Evolutionary conservation across 2,329 filamentous ascomycete species (phyloP).

Genomic region (Diplodia sapinea): DNA sequence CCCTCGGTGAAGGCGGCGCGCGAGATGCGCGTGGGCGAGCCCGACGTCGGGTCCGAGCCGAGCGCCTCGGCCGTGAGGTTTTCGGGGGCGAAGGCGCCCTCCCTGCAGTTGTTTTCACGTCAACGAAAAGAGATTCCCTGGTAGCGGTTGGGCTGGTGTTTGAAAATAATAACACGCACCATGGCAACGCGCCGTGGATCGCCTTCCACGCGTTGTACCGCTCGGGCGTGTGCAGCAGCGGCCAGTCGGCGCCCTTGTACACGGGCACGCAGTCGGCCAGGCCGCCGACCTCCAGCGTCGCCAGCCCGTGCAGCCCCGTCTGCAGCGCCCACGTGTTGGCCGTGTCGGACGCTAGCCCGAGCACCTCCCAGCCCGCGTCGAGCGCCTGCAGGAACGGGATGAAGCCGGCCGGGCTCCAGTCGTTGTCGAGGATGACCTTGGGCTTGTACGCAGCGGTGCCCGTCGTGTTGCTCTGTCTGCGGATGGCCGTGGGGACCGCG

Average conservation of each 20-base stretch:
- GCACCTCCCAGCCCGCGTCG: slow-evolving; percentile 52
- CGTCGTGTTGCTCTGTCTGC: slow-evolving; percentile 4
- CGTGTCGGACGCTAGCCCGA: slow-evolving; percentile 52
- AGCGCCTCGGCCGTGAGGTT: slow-evolving; percentile 52
- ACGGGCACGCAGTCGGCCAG: slow-evolving; percentile 56
- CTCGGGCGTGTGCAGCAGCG: slow-evolving; percentile 54
- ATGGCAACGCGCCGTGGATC: slow-evolving; percentile 53
- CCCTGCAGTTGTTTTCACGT: slow-evolving; percentile 33
- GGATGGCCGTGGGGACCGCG: background rate
- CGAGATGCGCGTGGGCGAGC: slow-evolving; percentile 51
- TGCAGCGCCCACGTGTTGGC: slow-evolving; percentile 56
- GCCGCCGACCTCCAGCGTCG: slow-evolving; percentile 55
- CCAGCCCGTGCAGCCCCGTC: slow-evolving; percentile 54
- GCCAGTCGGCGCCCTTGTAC: slow-evolving; percentile 54
- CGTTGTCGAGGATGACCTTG: slow-evolving; percentile 55
- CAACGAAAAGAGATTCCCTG: too few relatives aligned
- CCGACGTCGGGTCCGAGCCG: slow-evolving; percentile 55
- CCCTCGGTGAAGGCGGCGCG: slow-evolving; percentile 54
- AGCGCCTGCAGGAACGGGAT: slow-evolving; percentile 54
- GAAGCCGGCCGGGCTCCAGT: slow-evolving; percentile 53
- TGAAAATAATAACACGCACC: slow-evolving; percentile 34
- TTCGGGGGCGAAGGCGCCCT: slow-evolving; percentile 52
- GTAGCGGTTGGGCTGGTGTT: background rate
- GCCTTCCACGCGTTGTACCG: slow-evolving; percentile 54
- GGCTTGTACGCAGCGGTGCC: slow-evolving; percentile 13